phyloP scores from a whole-genome alignment of 306 rosid genomes.

The Pueraria montana region DNA sequence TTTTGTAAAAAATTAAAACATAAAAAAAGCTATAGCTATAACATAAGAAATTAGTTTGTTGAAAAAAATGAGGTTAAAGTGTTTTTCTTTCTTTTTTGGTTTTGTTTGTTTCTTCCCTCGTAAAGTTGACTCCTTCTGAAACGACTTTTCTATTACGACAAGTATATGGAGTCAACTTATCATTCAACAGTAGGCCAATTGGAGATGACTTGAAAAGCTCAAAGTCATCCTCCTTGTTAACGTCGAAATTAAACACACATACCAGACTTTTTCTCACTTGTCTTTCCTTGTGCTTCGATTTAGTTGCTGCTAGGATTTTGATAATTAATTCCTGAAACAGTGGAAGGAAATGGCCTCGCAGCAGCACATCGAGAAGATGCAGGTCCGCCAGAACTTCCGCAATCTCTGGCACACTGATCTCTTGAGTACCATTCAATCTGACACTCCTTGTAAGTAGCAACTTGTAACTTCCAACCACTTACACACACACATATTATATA shows the following conservation, averaged over 20 bases:
- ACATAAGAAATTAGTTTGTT: neutral
- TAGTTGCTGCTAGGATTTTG: neutral
- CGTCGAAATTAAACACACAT: neutral
- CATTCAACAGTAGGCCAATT: neutral
- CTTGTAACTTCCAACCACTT: neutral
- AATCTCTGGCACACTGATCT: slow-evolving; percentile 91
- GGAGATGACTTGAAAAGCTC: neutral
- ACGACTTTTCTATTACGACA: neutral
- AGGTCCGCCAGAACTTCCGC: slow-evolving; percentile 79
- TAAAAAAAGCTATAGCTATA: too few species aligned
- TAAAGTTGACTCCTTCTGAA: neutral
- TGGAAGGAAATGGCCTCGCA: slow-evolving; percentile 65
- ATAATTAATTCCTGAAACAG: neutral
- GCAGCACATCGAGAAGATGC: slow-evolving; percentile 79
- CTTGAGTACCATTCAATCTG: slow-evolving; percentile 65
- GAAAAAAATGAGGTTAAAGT: neutral
- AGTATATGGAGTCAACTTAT: neutral
- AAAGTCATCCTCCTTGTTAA: neutral
- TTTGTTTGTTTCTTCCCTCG: neutral
- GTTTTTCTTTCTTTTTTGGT: too few species aligned
- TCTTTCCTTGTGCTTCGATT: neutral
- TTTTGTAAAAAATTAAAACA: too few species aligned
- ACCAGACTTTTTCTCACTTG: neutral
- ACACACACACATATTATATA: neutral
- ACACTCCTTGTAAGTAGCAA: slow-evolving; percentile 79